A percentile compares a stretch with the other conserved stretches of the same genome.
phyloP scores from a whole-genome alignment of 495 filamentous ascomycete species.

The Podospora anserina region DNA sequence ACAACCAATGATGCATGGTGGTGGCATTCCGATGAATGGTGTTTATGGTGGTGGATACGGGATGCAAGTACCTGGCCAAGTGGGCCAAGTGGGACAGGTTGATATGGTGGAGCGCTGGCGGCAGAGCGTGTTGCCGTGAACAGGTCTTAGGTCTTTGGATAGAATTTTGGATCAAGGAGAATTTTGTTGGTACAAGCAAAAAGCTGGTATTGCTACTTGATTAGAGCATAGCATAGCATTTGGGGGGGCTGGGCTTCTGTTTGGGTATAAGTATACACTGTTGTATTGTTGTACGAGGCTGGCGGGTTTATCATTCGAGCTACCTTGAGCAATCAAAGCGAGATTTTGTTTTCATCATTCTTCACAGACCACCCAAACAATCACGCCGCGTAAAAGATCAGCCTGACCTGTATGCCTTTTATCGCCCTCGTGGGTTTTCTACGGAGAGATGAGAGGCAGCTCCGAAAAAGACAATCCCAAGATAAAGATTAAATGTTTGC shows the following conservation, averaged over 20 bases:
- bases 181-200: background rate
- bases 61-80: conserved; percentile 53
- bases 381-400: too few species aligned
- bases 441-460: too few species aligned
- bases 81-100: conserved; percentile 56
- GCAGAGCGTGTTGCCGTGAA: conserved; percentile 65
- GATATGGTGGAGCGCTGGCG: conserved; percentile 84
- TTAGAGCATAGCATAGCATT: background rate
- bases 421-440: too few species aligned
- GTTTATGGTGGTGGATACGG: conserved; percentile 24
- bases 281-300: background rate
- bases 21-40: conserved; percentile 14
- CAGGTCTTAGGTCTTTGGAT: background rate
- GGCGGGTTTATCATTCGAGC: background rate
- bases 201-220: background rate
- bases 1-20: background rate
- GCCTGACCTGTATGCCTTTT: too few species aligned
- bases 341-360: background rate
- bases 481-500: background rate
- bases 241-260: background rate
- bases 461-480: background rate
- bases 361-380: too few species aligned
- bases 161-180: background rate
- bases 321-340: background rate
- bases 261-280: background rate